Evolutionary conservation across 2,329 filamentous ascomycete genomes (phyloP).

Genomic region (Botrytis fragariae): DNA sequence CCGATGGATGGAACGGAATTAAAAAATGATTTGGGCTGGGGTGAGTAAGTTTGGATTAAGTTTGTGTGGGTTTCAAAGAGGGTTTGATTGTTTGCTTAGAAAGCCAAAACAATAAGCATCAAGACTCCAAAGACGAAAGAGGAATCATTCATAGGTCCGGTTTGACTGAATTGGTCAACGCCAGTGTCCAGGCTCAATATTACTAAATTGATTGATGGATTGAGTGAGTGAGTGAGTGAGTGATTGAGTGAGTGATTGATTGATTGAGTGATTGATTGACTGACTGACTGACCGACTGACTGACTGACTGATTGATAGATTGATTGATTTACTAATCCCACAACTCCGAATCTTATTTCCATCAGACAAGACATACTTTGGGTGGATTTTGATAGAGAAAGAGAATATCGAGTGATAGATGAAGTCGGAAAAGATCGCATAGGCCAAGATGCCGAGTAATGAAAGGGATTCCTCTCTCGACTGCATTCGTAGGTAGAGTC

Average conservation of each 20-base stretch:
- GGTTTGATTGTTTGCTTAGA: not conserved
- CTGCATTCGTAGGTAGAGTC: not conserved
- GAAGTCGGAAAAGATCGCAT: not conserved
- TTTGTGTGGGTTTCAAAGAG: not conserved
- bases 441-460: constrained; percentile 5
- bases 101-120: not conserved
- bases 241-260: not conserved
- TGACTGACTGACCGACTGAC: not conserved
- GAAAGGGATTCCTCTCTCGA: not conserved
- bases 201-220: not conserved
- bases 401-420: not conserved
- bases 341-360: constrained; percentile 13
- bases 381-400: not conserved
- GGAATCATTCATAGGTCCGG: not conserved
- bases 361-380: not conserved
- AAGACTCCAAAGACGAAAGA: not conserved
- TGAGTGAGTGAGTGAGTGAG: not conserved
- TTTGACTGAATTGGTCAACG: not conserved
- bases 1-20: constrained; percentile 6
- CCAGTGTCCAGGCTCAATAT: not conserved
- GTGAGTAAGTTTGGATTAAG: not conserved
- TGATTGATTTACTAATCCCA: not conserved
- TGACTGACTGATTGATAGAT: not conserved
- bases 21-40: not conserved
- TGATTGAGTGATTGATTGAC: not conserved